Evolutionary conservation across 805 yeast genomes (phyloP), one percentile per base, ranked within the genome.

Genomic region (Candida berthetii): DNA sequence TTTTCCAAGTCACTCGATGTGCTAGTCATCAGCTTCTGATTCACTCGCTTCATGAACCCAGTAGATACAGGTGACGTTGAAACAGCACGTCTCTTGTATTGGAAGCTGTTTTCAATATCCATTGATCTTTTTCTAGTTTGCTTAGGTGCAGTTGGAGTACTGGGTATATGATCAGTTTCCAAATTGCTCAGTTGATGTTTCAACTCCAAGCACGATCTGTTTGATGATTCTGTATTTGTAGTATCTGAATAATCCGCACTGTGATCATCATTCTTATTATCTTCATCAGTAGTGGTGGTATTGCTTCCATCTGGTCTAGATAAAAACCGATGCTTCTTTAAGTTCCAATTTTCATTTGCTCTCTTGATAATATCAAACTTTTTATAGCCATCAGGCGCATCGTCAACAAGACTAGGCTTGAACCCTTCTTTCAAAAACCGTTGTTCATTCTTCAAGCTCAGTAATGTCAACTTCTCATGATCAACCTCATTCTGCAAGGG

Each of bases 291-390:
- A 18, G 20, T 11, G 31, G 16, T 17, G 37, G 38, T 17, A 13
- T 37, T 24, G 18, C 42, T 29, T 15, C 32, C 17, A 22, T 8
- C 24, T 22, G 24, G 24, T 22, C 24, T 22, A 22, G 24, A 22
- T 6, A 36, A 17, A 10, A 17, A 18, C 3, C 41, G 13, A 20
- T 38, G 38, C 36, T 57, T 55, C 41, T 45, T 54, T 36, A 43
- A 42, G 33, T 50, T 55, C 61, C 61, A 57, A 13, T 50, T 48
- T 36, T 55, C 58, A 36, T 57, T 57, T 2, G 61, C 61, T 34
- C 35, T 48, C 36, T 45, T 48, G 17, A 57, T 52, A n/a, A 57
- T 47, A 35, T 57, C 61, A 39, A 54, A 45, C 36, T 54, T 57
- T 18, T 49, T 49, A 11, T 20, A 19, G 7, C 41, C 38, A 5